A percentile compares a stretch with the other conserved stretches of the same genome.
These are phyloP conservation scores for Colletotrichum filicis DNA, from an alignment of 2,329 filamentous ascomycete genomes.

Conservation along the genomic window DNA sequence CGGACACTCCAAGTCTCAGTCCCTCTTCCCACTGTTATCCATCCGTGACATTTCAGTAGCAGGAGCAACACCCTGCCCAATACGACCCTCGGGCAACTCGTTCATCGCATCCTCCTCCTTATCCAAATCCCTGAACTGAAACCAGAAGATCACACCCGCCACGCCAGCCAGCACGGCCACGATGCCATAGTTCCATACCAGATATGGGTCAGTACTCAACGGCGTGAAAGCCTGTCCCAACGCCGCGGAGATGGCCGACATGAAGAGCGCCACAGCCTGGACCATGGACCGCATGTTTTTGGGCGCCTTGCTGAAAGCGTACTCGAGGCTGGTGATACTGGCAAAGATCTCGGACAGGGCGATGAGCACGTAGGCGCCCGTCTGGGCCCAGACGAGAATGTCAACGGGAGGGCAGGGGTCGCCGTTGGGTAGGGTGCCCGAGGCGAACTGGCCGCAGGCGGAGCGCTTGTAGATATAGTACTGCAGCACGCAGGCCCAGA, in stretches of 20 bases:
- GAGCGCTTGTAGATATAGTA: slow-evolving; percentile 73
- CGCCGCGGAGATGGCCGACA: slow-evolving; percentile 74
- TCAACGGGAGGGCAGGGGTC: slow-evolving; percentile 56
- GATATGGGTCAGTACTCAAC: slow-evolving; percentile 66
- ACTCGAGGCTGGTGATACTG: slow-evolving; percentile 72
- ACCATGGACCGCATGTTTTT: slow-evolving; percentile 81
- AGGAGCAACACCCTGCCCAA: neutral
- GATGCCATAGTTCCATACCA: slow-evolving; percentile 79
- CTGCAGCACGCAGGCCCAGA: slow-evolving; percentile 64
- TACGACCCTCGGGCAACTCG: slow-evolving; percentile 54
- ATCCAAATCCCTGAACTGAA: slow-evolving; percentile 71
- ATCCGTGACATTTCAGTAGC: neutral
- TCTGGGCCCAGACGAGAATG: slow-evolving; percentile 73
- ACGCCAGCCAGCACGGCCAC: slow-evolving; percentile 74
- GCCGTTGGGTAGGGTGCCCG: slow-evolving; percentile 37
- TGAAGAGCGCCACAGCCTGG: slow-evolving; percentile 75
- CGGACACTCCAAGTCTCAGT: neutral
- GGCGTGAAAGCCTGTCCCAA: slow-evolving; percentile 68
- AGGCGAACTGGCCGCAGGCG: slow-evolving; percentile 62
- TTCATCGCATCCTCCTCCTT: slow-evolving; percentile 75
- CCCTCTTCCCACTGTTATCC: neutral
- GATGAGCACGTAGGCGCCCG: slow-evolving; percentile 59
- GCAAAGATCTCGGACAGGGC: slow-evolving; percentile 61
- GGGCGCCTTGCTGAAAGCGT: slow-evolving; percentile 81
- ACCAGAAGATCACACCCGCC: slow-evolving; percentile 75